Percentiles rank a stretch among this genome's conserved stretches.
Evolutionary conservation across 2,329 filamentous ascomycete genomes (phyloP).

Genomic region (Diaporthe sp.): DNA sequence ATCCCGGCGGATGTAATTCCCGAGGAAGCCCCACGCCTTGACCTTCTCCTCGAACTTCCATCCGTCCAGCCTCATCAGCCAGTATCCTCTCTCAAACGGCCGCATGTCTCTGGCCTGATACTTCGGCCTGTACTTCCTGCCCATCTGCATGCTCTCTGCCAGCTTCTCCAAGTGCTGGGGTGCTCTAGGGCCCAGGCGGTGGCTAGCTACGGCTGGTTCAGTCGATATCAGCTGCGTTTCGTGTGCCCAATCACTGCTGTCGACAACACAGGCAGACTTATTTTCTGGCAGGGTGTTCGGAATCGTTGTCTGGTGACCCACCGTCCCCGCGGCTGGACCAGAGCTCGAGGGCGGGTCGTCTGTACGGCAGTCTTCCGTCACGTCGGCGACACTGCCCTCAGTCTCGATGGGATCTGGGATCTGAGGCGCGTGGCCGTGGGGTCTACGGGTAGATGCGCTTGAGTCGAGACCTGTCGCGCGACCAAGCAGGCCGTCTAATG

Average conservation of each 20-base stretch:
- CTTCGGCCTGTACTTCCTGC: constrained; percentile 67
- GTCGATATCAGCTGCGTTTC: constrained; percentile 15
- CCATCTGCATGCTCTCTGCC: constrained; percentile 64
- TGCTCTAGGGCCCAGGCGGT: constrained; percentile 55
- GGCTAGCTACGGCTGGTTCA: constrained; percentile 64
- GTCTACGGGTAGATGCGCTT: not conserved
- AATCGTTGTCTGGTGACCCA: not conserved
- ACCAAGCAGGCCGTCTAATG: not conserved
- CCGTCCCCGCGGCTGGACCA: not conserved
- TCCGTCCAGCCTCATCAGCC: constrained; percentile 72
- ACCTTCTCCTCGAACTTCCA: constrained; percentile 67
- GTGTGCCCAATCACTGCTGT: constrained; percentile 29
- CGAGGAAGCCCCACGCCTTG: constrained; percentile 74
- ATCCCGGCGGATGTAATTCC: constrained; percentile 67
- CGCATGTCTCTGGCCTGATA: constrained; percentile 63
- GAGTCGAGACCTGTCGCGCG: not conserved
- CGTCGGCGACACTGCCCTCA: not conserved
- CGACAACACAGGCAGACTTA: not conserved
- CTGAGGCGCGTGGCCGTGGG: not conserved
- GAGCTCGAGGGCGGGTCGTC: not conserved
- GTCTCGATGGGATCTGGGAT: not conserved
- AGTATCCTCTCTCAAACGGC: constrained; percentile 82
- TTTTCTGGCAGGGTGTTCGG: not conserved
- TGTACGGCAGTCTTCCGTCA: not conserved
- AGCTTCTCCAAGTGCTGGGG: constrained; percentile 67